Conservation (phyloP, 2,329 filamentous ascomycete genomes). For the Pyrenochaeta sp. region DNA sequence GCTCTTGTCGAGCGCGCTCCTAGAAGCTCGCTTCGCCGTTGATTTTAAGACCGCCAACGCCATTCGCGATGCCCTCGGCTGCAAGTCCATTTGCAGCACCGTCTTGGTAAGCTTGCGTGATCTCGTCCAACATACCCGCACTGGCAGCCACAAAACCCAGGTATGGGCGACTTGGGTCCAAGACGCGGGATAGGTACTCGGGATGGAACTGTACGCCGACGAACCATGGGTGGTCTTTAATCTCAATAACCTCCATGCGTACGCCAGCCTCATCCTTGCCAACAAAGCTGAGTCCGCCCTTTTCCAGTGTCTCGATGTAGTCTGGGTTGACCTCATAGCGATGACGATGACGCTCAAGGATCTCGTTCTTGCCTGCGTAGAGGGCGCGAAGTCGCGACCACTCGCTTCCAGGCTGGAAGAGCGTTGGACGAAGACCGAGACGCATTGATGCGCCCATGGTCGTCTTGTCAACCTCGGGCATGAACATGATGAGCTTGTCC, state of each 20-base stretch:
- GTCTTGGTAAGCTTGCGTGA: conserved; percentile 45
- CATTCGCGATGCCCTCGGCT: conserved; percentile 34
- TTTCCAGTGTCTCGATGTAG: conserved; percentile 73
- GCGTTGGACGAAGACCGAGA: conserved; percentile 75
- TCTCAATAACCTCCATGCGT: conserved; percentile 84
- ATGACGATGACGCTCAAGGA: conserved; percentile 81
- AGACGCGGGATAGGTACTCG: conserved; percentile 80
- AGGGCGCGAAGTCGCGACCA: conserved; percentile 81
- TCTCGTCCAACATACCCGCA: conserved; percentile 68
- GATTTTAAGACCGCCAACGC: conserved; percentile 29
- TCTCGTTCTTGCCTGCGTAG: conserved; percentile 65
- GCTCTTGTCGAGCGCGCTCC: not conserved
- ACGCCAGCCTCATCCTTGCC: conserved; percentile 81
- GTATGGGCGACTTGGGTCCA: conserved; percentile 78
- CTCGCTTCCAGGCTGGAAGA: conserved; percentile 78
- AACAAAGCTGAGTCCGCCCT: conserved; percentile 76
- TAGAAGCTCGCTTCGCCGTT: conserved; percentile 28
- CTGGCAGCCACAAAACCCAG: conserved; percentile 85
- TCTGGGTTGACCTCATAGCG: conserved; percentile 90
- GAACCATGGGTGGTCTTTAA: conserved; percentile 84
- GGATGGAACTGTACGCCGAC: conserved; percentile 90
- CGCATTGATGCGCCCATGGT: conserved; percentile 88
- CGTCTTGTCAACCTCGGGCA: conserved; percentile 85
- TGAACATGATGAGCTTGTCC: conserved; percentile 82
- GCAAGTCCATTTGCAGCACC: conserved; percentile 17